Base-by-base conservation (phyloP, 2,329 filamentous ascomycete genomes). In the Nigrospora osmanthi region DNA sequence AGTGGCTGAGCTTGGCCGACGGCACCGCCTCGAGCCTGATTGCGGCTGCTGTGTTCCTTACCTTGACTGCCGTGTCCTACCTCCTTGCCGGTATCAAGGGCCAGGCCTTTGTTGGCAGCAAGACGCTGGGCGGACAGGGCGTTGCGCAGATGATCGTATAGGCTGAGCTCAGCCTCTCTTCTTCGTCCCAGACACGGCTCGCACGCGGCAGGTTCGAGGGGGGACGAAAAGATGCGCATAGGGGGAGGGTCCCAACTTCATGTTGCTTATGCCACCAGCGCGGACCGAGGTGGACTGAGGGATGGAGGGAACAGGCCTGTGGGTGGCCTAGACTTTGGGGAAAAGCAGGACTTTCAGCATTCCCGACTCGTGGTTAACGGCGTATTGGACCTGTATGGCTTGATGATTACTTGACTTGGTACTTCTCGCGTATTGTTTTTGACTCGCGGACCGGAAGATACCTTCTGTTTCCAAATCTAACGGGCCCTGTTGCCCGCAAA, bases 61-160 rank as follows among this genome's bases (percentile, higher is more conserved):
- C 85, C 15, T 60, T 95, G 43, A 87, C 93, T 5, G 82, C 79
- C 33, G 49, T 82, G 42, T 96, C 91, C 75, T 98, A 98, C 65
- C 70, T 78, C 23, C 68, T 89, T 42, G 89, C 89, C 13, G 89
- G 77, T 35, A 49, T 91, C 65, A 91, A 88, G 74, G 85, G 86
- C 48, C 88, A 94, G 70, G 85, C 80, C 33, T 94, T 94, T 67
- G 81, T 89, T 53, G 87, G 87, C 49, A 96, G 90, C 76, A 97
- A 97, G 80, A 97, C 91, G 14, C 76, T 98, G 43, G 93, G 93
- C 54, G 93, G 93, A 43, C 85, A 88, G 54, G 91, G 91, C 43
- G 86, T 96, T 55, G 93, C 89, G 50, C 90, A 96, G 73, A 96
- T 97, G 91, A 96, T 97, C 69, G 89, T 97, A 60, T 95, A 75